Evolutionary conservation across 495 filamentous ascomycete genomes (phyloP), one percentile per base, ranked within the genome.

Genomic region (Podospora pseudoanserina): DNA sequence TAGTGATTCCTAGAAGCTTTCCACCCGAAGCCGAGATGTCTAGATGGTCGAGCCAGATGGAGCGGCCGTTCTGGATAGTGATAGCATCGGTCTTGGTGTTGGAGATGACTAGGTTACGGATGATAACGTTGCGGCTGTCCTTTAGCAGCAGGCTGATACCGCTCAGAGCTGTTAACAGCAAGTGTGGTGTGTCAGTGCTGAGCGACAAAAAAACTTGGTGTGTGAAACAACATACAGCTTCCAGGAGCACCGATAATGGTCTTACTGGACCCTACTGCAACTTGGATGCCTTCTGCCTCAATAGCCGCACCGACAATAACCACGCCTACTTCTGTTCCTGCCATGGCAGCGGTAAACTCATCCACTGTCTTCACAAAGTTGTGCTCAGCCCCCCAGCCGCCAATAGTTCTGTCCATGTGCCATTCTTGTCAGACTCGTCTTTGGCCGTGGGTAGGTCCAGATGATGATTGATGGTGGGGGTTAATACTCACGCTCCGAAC

Each of bases 41-140:
- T 72, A 79, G 80, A 75, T 90, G 87, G 75, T 91, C 88, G 63
- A 90, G 76, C 87, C 87, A 89, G 58, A 90, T 80, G 65, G 88
- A 87, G 63, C 74, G 84, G 57, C 57, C 64, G 30, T 44, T 26
- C 58, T 78, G 78, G 61, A 87, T 76, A 60, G 77, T 80, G 70
- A 88, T 84, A 39, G 82, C 82, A 9, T 76, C 77, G n/a, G 80
- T 83, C 11, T 83, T 65, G n/a, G 86, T 83, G 53, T 87, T 86
- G 64, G 72, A 65, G 64, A 87, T 80, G 28, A 73, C 80, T 23
- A 88, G 71, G 78, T 87, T 87, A 39, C 84, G 83, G 67, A 88
- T 77, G 71, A 87, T 87, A 20, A 87, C 84, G 64, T 78, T 76
- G 5, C 70, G 75, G 23, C 72, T 66, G 9, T 59, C 49, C 70